These are phyloP conservation scores for Vaccinium darrowii DNA, from an alignment of 148 eudicot genomes.

Conservation along the genomic window DNA sequence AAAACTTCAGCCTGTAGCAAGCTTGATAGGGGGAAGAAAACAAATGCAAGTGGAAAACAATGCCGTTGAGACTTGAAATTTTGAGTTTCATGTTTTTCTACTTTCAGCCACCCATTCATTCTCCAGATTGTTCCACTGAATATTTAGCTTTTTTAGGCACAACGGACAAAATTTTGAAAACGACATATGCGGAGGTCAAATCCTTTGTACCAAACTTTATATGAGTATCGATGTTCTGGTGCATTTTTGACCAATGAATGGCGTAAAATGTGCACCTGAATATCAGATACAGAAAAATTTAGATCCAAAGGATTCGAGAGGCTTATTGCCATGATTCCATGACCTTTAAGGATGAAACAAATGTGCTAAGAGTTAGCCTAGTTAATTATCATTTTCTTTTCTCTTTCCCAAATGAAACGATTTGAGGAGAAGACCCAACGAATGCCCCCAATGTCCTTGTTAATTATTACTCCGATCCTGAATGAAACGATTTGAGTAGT, in stretches of 20 bases:
- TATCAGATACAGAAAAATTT: no score
- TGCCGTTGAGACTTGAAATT: slow-evolving; percentile 12
- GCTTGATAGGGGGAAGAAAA: neutral
- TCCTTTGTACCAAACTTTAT: no score
- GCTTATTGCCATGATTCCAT: neutral
- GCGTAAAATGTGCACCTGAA: no score
- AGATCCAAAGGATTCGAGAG: neutral
- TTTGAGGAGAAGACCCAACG: neutral
- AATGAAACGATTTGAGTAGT: neutral
- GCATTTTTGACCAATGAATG: no score
- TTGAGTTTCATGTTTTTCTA: neutral
- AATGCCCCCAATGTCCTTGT: no score
- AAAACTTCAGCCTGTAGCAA: neutral
- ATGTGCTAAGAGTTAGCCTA: neutral
- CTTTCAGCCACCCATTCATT: neutral
- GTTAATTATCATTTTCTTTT: no score
- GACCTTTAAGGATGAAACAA: no score
- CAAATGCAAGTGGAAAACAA: neutral
- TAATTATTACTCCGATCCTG: neutral
- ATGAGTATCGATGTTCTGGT: neutral
- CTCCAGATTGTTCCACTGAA: neutral
- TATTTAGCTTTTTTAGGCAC: no score
- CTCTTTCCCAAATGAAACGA: neutral
- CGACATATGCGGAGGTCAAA: no score
- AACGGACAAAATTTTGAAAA: no score